Evolutionary conservation across 257 asterid species (phyloP), one percentile per base, ranked within the genome.

Genomic region (Solanum neorickii): DNA sequence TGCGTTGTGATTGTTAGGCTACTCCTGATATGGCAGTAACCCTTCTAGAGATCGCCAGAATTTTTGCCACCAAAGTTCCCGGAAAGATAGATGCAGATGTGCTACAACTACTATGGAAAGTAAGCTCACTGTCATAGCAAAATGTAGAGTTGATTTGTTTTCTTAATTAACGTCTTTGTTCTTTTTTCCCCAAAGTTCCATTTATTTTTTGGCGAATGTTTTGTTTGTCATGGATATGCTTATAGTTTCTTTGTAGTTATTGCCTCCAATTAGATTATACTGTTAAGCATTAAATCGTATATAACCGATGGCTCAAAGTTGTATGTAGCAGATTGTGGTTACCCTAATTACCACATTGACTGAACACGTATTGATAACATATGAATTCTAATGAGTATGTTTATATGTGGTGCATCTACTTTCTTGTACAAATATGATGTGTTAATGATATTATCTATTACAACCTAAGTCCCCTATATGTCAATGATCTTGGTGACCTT

Each of bases 1-100:
- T 89, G 70, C 89, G 89, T 87, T 85, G 87, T 88, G 66, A 85
- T 89, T 91, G 39, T 87, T 86, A 97, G 99, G 99, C 99, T 88
- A 96, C 98, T 86, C 99, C 99, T 73, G 99, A 94, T 91, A 97
- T 97, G 99, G 99, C 99, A 29, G 99, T 97, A 86, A 97, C 99
- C 73, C 98, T 97, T 93, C 99, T 97, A 87, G 99, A 97, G 92
- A 94, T 97, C 87, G 99, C 99, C 89, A 92, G 99, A 91, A 87
- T 96, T 87, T 97, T 97, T 91, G 99, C 99, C 9, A 97, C 99
- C 86, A 97, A 97, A 92, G 99, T 93, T 90, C 99, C 99, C 44
- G 99, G 99, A 89, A 97, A 97, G 95, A 94, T 97, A 74, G 99
- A 97, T 87, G 99, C 99, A 86, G 99, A 97, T 90, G 99, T 97